Percentiles rank a stretch among this genome's conserved stretches.
Conservation (phyloP, 176 grass and related monocot genomes). For the Puya raimondii region DNA sequence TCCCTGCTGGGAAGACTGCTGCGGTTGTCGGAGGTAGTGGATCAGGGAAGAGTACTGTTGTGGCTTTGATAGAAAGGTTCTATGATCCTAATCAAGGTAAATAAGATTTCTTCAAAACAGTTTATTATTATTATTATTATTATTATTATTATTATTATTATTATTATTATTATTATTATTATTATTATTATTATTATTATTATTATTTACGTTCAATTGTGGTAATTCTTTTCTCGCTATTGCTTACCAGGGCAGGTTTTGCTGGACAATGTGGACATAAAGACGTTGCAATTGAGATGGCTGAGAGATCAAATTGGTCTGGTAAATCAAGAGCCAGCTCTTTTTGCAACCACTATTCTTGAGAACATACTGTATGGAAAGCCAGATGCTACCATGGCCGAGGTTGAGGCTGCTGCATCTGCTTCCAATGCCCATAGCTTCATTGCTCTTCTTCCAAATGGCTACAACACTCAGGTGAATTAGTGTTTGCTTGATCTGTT, state of each 20-base stretch:
- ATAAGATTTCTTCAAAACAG: not conserved
- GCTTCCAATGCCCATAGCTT: conserved; percentile 84
- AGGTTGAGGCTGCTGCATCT: conserved; percentile 62
- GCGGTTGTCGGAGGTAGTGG: conserved; percentile 97
- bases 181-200: too few species aligned
- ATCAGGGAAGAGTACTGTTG: conserved; percentile 94
- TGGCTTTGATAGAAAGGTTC: conserved; percentile 95
- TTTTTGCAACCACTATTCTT: conserved; percentile 73
- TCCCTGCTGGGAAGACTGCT: conserved; percentile 84
- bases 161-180: too few species aligned
- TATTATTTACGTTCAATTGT: not conserved
- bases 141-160: too few species aligned
- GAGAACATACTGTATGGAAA: conserved; percentile 84
- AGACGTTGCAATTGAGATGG: conserved; percentile 62
- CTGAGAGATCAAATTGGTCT: conserved; percentile 80
- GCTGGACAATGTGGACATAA: conserved; percentile 70
- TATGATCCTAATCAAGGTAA: conserved; percentile 99
- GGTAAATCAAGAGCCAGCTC: conserved; percentile 80
- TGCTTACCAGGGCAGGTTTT: conserved; percentile 51
- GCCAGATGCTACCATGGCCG: conserved; percentile 58
- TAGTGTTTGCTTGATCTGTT: not conserved
- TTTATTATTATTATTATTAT: too few species aligned
- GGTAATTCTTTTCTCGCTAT: not conserved
- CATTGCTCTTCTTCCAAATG: conserved; percentile 71
- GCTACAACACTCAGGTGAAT: conserved; percentile 70